phyloP scores from a whole-genome alignment of 2,329 filamentous ascomycete genomes.

The Stachybotrys echinatus region DNA sequence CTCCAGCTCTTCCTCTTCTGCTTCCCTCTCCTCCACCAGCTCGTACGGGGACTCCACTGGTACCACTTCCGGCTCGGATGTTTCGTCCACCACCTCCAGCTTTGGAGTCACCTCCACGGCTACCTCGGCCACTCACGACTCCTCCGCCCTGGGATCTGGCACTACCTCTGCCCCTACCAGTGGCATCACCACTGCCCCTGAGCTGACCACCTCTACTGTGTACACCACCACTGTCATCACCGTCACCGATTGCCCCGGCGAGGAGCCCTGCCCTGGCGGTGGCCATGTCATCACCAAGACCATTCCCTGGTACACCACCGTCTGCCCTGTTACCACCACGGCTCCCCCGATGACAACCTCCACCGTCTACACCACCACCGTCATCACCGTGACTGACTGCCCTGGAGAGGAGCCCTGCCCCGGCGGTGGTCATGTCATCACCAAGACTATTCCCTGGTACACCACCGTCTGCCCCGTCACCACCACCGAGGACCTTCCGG shows the following conservation, averaged over 20 bases:
- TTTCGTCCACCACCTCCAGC: neutral
- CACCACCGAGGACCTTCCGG: neutral
- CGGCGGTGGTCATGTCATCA: constrained; percentile 23
- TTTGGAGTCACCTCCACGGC: neutral
- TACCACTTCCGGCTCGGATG: constrained; percentile 4
- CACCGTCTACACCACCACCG: constrained; percentile 20
- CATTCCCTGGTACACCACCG: constrained; percentile 13
- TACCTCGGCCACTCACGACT: too few species aligned
- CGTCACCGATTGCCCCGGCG: constrained; percentile 30
- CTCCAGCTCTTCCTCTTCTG: neutral
- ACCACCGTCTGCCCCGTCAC: constrained; percentile 11
- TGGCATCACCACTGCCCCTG: constrained; percentile 16
- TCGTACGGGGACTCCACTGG: constrained; percentile 7
- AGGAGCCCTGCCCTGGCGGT: constrained; percentile 39
- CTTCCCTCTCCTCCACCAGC: constrained; percentile 1
- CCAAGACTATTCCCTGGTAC: constrained; percentile 9
- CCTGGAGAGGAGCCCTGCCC: constrained; percentile 54
- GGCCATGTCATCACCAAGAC: constrained; percentile 17
- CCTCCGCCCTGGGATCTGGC: neutral
- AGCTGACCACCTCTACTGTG: constrained; percentile 20
- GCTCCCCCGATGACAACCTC: neutral
- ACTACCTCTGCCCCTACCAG: neutral
- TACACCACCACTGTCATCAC: constrained; percentile 22
- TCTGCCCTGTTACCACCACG: constrained; percentile 13
- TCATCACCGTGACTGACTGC: constrained; percentile 54